A percentile compares a stretch with the other conserved stretches of the same genome.
Conservation (phyloP, 1,284 basidiomycete species). For the Tilletia walkeri region DNA sequence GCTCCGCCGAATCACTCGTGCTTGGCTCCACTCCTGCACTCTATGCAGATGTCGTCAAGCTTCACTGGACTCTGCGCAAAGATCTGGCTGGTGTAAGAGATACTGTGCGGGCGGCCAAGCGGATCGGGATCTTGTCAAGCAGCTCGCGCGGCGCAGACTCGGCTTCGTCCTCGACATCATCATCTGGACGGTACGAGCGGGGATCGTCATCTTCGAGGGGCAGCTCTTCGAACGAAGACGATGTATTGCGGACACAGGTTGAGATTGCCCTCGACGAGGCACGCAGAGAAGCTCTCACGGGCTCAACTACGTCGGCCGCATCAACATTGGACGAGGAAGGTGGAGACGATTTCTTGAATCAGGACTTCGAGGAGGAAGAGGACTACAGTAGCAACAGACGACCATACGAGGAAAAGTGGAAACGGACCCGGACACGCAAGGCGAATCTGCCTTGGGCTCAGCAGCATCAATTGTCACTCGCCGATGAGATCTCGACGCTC, state of each 20-base stretch:
- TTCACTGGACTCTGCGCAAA: slow-evolving; percentile 3
- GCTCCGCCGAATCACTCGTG: slow-evolving; percentile 43
- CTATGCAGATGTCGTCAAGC: slow-evolving; percentile 40
- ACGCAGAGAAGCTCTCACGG: background rate
- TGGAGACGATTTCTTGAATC: no score
- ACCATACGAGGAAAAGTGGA: no score
- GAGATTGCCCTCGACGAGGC: slow-evolving; percentile 4
- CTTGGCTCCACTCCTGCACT: slow-evolving; percentile 45
- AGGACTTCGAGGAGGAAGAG: no score
- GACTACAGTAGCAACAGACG: no score
- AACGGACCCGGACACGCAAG: background rate
- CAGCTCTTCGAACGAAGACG: background rate
- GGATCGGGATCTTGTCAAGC: background rate
- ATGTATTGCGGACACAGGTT: background rate
- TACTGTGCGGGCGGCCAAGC: background rate
- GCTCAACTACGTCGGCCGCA: no score
- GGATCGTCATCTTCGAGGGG: background rate
- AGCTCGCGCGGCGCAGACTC: background rate
- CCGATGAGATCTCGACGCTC: background rate
- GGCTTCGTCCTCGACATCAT: no score
- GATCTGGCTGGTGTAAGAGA: slow-evolving; percentile 2
- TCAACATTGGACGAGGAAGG: no score
- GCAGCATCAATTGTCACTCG: background rate
- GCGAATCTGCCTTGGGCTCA: background rate
- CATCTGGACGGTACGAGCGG: no score